These are phyloP conservation scores for Aureobasidium sp. DNA, from an alignment of 2,329 filamentous ascomycete genomes.

Conservation along the genomic window DNA sequence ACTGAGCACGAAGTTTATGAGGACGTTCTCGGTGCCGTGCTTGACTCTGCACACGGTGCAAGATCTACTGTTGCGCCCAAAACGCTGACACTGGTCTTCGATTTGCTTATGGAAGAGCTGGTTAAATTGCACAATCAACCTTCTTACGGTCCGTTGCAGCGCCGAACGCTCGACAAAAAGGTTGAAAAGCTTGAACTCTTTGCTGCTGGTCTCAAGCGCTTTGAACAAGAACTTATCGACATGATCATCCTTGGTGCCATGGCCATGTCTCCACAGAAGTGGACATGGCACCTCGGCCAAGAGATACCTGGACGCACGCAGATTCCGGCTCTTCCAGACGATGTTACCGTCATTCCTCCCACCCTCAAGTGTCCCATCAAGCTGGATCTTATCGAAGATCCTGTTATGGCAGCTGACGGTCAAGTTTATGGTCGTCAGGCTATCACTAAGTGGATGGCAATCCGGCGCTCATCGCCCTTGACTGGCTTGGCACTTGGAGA, in stretches of 20 bases:
- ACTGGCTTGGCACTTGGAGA: conserved; percentile 22
- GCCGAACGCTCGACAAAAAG: background rate
- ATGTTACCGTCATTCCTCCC: conserved; percentile 17
- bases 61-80: conserved; percentile 16
- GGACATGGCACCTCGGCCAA: conserved; percentile 22
- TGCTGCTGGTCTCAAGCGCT: conserved; percentile 16
- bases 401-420: conserved; percentile 25
- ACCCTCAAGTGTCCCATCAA: conserved; percentile 26
- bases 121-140: background rate
- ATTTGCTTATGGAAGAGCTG: conserved; percentile 11
- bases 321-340: conserved; percentile 15
- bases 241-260: conserved; percentile 21
- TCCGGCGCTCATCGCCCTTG: conserved; percentile 24
- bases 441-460: conserved; percentile 28
- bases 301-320: conserved; percentile 15
- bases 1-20: conserved; percentile 20
- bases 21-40: conserved; percentile 23
- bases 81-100: conserved; percentile 16
- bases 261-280: conserved; percentile 14
- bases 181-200: conserved; percentile 6
- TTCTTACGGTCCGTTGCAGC: background rate
- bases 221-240: conserved; percentile 20
- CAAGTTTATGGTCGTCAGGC: conserved; percentile 28
- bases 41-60: conserved; percentile 7
- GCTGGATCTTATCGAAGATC: conserved; percentile 26